Evolutionary conservation across 2,329 filamentous ascomycete species (phyloP), one percentile per base, ranked within the genome.

Genomic region (Xylaria sp.): DNA sequence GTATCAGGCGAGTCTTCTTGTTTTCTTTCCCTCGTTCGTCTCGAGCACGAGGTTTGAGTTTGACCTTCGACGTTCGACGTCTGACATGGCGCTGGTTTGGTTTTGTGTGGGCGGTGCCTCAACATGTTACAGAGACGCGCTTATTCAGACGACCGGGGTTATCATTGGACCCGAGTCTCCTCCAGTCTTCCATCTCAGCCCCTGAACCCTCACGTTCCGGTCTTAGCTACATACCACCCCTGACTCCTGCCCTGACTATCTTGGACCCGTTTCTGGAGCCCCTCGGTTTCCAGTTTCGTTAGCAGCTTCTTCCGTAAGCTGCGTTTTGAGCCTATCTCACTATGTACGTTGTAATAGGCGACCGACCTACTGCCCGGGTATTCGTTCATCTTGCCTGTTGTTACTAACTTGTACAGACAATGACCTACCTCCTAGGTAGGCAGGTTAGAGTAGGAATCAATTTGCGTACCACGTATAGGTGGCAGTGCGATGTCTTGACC

Each of bases 111-210:
- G 76, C 73, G 74, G 72, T 79, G 79, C 75, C 75, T 76, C 73
- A 75, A 70, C 67, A 73, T 77, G 79, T 80, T 81, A 79, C 78
- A 80, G 77, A 77, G 73, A 71, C 71, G 75, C 75, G 76, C 76
- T 77, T 77, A 76, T 71, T 69, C 61, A 70, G 63, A 61, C 67
- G 63, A 59, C 71, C 68, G 67, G 73, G 71, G 20, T 63, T 61
- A 0, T 70, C 5, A 79, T 79, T 79, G 78, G 68, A 75, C 54
- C 55, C 67, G 65, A 61, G 62, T 45, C 47, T 39, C 55, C 44
- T 45, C 50, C 54, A 64, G 63, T 66, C 58, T 58, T 58, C 51
- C 59, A 11, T 58, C 55, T 25, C 27, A 47, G 63, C 71, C 73
- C 71, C 61, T 71, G 62, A 67, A 45, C 59, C 39, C 47, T 55